A percentile compares a stretch with the other conserved stretches of the same genome.
These are phyloP conservation scores for Hymenoscyphus fructigenus DNA, from an alignment of 2,329 filamentous ascomycete species.

Conservation along the genomic window DNA sequence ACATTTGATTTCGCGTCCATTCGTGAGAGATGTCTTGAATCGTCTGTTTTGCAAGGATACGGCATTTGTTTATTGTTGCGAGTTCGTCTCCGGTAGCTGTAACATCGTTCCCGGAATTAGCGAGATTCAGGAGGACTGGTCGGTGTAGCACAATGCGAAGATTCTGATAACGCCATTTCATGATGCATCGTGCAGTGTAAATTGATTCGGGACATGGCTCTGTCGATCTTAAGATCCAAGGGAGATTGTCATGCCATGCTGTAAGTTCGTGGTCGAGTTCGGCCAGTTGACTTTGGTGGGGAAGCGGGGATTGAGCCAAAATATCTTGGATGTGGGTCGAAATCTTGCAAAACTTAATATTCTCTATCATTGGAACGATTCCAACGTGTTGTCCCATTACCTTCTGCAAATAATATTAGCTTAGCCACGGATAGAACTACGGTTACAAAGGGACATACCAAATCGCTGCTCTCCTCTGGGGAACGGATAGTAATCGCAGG, in stretches of 20 bases:
- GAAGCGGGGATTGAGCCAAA: slow-evolving; percentile 66
- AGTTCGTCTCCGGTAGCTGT: slow-evolving; percentile 58
- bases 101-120: slow-evolving; percentile 37
- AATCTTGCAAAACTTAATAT: slow-evolving; percentile 77
- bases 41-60: slow-evolving; percentile 66
- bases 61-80: slow-evolving; percentile 65
- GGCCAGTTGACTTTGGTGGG: slow-evolving; percentile 65
- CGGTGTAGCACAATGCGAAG: slow-evolving; percentile 74
- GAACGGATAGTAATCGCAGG: slow-evolving; percentile 65
- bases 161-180: slow-evolving; percentile 82
- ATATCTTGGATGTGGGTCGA: slow-evolving; percentile 75
- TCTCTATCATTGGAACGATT: slow-evolving; percentile 70
- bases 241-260: slow-evolving; percentile 71
- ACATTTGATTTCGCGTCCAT: slow-evolving; percentile 72
- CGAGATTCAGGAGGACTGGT: slow-evolving; percentile 67
- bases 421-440: background rate
- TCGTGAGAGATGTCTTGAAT: slow-evolving; percentile 71
- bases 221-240: slow-evolving; percentile 60
- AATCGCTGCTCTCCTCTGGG: slow-evolving; percentile 46
- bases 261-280: slow-evolving; percentile 67
- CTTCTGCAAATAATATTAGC: slow-evolving; percentile 30
- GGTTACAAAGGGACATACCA: slow-evolving; percentile 24
- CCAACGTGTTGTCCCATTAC: slow-evolving; percentile 60
- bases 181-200: slow-evolving; percentile 68
- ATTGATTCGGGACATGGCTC: slow-evolving; percentile 71